These are phyloP conservation scores for Geotrichum australiense DNA, from an alignment of 1,139 yeast species.

Conservation along the genomic window DNA sequence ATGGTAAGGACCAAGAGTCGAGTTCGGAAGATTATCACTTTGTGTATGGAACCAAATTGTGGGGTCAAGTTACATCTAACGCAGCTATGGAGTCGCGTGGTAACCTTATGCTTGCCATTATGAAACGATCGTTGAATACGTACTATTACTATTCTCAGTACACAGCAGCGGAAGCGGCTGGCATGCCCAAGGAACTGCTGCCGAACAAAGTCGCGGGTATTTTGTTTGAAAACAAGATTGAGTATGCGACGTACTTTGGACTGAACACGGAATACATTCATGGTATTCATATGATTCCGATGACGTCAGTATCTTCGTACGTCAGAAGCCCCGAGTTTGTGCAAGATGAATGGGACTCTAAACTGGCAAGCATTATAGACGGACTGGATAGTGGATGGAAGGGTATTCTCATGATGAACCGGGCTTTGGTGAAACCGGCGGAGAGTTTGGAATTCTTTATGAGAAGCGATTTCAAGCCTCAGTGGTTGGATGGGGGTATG, in stretches of 20 bases:
- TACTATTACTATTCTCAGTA: slow-evolving; percentile 53
- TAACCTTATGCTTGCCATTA: slow-evolving; percentile 61
- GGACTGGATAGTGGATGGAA: slow-evolving; percentile 74
- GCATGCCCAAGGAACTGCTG: slow-evolving; percentile 48
- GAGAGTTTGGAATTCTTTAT: slow-evolving; percentile 51
- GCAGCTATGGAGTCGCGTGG: slow-evolving; percentile 65
- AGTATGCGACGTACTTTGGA: slow-evolving; percentile 89
- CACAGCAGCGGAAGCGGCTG: slow-evolving; percentile 39
- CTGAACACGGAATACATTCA: slow-evolving; percentile 72
- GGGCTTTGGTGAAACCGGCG: slow-evolving; percentile 40
- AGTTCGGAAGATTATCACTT: slow-evolving; percentile 79
- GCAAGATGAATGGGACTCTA: slow-evolving; percentile 71
- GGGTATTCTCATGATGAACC: slow-evolving; percentile 72
- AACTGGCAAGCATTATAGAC: slow-evolving; percentile 45
- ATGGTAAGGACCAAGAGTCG: slow-evolving; percentile 77
- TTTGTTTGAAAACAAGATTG: slow-evolving; percentile 74
- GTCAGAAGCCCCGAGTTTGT: slow-evolving; percentile 66
- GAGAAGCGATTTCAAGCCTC: slow-evolving; percentile 38
- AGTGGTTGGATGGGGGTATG: slow-evolving; percentile 78
- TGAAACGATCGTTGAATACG: slow-evolving; percentile 52
- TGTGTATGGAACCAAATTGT: slow-evolving; percentile 72
- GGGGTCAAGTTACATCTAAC: slow-evolving; percentile 70
- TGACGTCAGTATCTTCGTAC: slow-evolving; percentile 76
- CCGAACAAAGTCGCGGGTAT: slow-evolving; percentile 71
- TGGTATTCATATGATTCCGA: slow-evolving; percentile 91